Conservation (phyloP, 139 green algal genomes). For the Axilococcus clingmanii region DNA sequence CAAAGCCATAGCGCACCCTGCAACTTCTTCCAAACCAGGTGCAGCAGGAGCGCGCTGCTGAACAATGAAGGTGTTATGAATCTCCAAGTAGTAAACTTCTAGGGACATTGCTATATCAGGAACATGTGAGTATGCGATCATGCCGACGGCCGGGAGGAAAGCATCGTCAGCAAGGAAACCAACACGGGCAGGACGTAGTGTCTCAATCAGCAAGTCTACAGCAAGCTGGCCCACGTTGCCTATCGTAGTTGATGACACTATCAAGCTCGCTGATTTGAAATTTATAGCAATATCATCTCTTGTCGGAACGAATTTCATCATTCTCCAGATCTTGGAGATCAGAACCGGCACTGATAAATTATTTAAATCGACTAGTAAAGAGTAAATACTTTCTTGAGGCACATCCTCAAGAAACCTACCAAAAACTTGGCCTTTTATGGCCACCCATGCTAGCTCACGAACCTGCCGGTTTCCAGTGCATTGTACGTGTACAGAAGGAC, state of each 20-base stretch:
- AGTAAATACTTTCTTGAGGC: too few species aligned
- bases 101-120: conserved; percentile 32
- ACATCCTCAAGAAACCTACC: too few species aligned
- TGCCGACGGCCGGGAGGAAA: conserved; percentile 54
- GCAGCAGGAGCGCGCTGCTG: conserved; percentile 58
- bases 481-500: too few species aligned
- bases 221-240: conserved; percentile 75
- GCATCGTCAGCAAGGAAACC: conserved; percentile 37
- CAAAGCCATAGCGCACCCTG: conserved; percentile 29
- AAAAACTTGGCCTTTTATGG: too few species aligned
- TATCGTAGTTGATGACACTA: conserved; percentile 6
- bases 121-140: conserved; percentile 32
- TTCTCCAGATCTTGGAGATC: too few species aligned
- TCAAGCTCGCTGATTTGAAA: neutral
- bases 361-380: too few species aligned
- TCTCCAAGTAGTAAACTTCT: conserved; percentile 39
- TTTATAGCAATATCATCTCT: neutral
- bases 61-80: conserved; percentile 31
- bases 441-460: too few species aligned
- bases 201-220: conserved; percentile 50
- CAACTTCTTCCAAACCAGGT: conserved; percentile 33
- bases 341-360: too few species aligned
- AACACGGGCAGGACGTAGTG: conserved; percentile 11
- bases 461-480: too few species aligned
- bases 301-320: too few species aligned